Conservation (phyloP, 1,284 basidiomycete genomes). For the Ustilago shanxiensis region DNA sequence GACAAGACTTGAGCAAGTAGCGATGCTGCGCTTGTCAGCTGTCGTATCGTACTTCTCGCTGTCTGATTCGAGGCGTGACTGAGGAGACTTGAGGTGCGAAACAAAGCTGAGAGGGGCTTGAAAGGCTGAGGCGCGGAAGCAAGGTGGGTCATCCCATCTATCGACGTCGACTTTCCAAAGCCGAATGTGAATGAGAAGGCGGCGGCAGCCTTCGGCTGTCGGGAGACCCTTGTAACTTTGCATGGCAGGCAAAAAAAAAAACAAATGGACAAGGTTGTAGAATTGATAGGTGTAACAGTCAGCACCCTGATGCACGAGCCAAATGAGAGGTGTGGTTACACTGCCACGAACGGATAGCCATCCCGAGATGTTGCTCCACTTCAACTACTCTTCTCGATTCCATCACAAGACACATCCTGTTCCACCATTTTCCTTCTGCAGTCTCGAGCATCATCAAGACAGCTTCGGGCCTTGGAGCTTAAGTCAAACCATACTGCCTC, state of each 20-base stretch:
- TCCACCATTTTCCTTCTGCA: not conserved
- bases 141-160: not conserved
- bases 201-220: conserved; percentile 8
- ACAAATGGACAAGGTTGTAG: too few relatives aligned
- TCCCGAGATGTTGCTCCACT: conserved; percentile 4
- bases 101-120: not conserved
- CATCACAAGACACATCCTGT: not conserved
- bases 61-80: too few relatives aligned
- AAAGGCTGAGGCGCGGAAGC: not conserved
- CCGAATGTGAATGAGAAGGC: conserved; percentile 7
- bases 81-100: not conserved
- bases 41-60: not conserved
- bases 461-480: not conserved
- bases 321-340: not conserved
- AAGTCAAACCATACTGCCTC: not conserved
- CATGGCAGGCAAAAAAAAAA: too few relatives aligned
- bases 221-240: conserved; percentile 10
- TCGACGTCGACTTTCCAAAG: conserved; percentile 1
- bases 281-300: too few relatives aligned
- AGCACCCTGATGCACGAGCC: conserved; percentile 34
- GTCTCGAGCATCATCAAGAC: not conserved
- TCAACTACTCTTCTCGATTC: not conserved
- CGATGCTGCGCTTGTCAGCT: not conserved
- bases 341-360: conserved; percentile 23
- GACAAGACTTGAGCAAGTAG: not conserved